Percentiles rank a stretch among this genome's conserved stretches.
Conservation (phyloP, 108 stramenopile species). For the Skeletonema marinoi region DNA sequence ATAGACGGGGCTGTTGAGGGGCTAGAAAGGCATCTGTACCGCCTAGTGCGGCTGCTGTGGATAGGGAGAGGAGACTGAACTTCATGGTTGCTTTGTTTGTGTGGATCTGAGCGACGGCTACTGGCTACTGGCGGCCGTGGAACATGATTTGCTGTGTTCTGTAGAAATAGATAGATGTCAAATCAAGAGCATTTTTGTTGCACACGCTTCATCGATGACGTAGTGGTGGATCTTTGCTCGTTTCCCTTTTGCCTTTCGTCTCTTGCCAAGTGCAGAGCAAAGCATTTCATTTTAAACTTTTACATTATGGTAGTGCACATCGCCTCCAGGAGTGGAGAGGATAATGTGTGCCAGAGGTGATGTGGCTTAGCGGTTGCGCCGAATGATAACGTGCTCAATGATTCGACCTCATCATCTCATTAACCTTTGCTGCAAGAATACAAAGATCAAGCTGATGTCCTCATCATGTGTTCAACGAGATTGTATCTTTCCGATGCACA, state of each 20-base stretch:
- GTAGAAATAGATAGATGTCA: background rate
- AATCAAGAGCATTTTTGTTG: background rate
- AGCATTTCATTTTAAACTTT: too few relatives aligned
- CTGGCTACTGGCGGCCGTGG: too few relatives aligned
- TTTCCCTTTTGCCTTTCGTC: too few relatives aligned
- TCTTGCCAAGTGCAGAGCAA: too few relatives aligned
- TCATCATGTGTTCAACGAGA: background rate
- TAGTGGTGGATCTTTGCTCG: too few relatives aligned
- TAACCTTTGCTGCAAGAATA: background rate
- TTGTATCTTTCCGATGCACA: slow-evolving; percentile 32
- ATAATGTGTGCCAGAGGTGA: background rate
- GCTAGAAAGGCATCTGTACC: slow-evolving; percentile 18
- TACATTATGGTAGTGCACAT: too few relatives aligned
- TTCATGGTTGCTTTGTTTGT: slow-evolving; percentile 5
- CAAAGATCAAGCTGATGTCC: background rate
- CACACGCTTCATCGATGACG: too few relatives aligned
- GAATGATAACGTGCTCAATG: background rate
- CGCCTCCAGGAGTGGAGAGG: background rate
- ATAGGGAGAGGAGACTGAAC: slow-evolving; percentile 26
- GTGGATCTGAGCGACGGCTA: background rate
- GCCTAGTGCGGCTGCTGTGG: slow-evolving; percentile 4
- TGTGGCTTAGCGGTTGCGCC: too few relatives aligned
- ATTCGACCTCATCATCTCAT: background rate
- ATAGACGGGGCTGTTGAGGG: background rate
- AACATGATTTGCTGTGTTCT: too few relatives aligned